Evolutionary conservation across 768 basidiomycete species (phyloP), one percentile per base, ranked within the genome.

Genomic region (Boletus speciosus): DNA sequence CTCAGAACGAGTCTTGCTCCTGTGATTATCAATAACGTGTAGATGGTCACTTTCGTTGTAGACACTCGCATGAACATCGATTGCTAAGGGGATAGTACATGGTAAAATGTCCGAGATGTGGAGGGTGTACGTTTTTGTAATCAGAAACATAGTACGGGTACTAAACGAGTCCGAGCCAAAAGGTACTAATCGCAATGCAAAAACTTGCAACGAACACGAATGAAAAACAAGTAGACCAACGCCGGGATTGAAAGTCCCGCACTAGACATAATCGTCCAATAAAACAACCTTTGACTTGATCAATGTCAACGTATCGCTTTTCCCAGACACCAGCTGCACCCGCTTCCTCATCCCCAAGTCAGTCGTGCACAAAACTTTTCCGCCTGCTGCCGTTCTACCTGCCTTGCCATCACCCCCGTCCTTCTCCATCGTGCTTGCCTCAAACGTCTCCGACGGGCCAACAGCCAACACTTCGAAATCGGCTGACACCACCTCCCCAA

Each of bases 281-380:
- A 29, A 8, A 2, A 60, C n/a, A 8, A 60, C 58, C 36, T 52
- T 60, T 1, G 50, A 31, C 43, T 56, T 60, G 29, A 47, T 5
- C 32, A 52, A 44, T 12, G 51, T 50, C 47, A 40, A 32, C 15
- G 29, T 41, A 25, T 52, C 29, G 1, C 25, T 38, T n/a, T 42
- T 23, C 4, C 51, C 51, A 14, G 16, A 35, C 14, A 44, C 51
- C 27, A 31, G 5, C 35, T 32, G 51, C 25, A 36, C 41, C 42
- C 36, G 23, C 47, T 61, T 61, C 32, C 34, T 60, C 58, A 61
- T 32, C 21, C 59, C 59, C 51, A 61, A 23, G 0, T 58, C 48
- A 21, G 59, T 52, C 29, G 58, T 32, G 38, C 59, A 61, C 37
- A 61, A 31, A 10, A 60, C 50, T 16, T 52, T 61, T n/a, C 47